Percentiles rank a stretch among this genome's conserved stretches.
phyloP scores from a whole-genome alignment of 2,329 filamentous ascomycete species.

The Pestalotiopsis sp. region DNA sequence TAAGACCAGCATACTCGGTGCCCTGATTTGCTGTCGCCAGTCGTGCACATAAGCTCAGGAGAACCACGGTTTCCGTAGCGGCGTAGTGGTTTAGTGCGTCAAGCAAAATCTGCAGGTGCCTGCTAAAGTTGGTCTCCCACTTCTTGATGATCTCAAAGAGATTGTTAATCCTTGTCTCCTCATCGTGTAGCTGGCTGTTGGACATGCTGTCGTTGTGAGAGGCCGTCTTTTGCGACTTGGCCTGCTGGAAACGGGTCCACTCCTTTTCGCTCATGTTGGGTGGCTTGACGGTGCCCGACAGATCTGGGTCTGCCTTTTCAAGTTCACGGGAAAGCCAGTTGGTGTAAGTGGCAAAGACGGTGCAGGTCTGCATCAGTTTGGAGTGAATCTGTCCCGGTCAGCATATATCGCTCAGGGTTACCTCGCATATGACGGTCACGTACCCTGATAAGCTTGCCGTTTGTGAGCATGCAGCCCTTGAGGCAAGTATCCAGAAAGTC shows the following conservation, averaged over 20 bases:
- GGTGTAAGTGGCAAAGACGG: slow-evolving; percentile 89
- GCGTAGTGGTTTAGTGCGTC: slow-evolving; percentile 97
- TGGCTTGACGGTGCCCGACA: slow-evolving; percentile 61
- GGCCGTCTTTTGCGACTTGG: slow-evolving; percentile 40
- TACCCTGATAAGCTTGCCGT: slow-evolving; percentile 90
- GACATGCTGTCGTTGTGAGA: slow-evolving; percentile 32
- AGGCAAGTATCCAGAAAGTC: slow-evolving; percentile 97
- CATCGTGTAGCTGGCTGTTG: slow-evolving; percentile 38
- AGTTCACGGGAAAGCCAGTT: slow-evolving; percentile 84
- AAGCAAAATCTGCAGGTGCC: slow-evolving; percentile 89
- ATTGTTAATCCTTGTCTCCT: slow-evolving; percentile 64
- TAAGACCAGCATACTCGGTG: slow-evolving; percentile 62
- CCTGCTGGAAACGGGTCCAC: slow-evolving; percentile 59
- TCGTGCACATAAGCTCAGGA: slow-evolving; percentile 83
- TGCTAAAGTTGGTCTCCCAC: slow-evolving; percentile 91
- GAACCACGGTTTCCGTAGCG: slow-evolving; percentile 92
- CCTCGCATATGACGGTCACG: slow-evolving; percentile 19
- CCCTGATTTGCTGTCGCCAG: slow-evolving; percentile 82
- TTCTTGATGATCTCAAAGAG: slow-evolving; percentile 85
- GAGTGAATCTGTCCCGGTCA: slow-evolving; percentile 76
- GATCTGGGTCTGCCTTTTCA: slow-evolving; percentile 79
- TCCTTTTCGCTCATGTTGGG: slow-evolving; percentile 61
- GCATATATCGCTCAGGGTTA: slow-evolving; percentile 12
- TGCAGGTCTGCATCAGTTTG: slow-evolving; percentile 95
- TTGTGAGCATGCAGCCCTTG: slow-evolving; percentile 99